These are phyloP conservation scores for Salvia rosmarinus DNA, from an alignment of 257 asterid genomes.

Conservation along the genomic window DNA sequence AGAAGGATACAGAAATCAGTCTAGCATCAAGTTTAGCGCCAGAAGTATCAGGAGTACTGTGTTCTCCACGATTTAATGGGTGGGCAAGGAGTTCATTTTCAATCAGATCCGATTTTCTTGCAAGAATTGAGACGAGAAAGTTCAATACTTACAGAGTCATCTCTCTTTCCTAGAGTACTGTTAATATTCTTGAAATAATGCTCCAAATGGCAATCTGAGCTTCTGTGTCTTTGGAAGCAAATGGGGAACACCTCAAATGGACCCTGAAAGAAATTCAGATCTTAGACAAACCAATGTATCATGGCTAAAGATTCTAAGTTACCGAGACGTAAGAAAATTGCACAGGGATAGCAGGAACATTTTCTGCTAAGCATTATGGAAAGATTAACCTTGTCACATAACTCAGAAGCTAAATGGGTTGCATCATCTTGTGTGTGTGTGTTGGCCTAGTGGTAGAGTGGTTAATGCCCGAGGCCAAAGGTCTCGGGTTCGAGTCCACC, in stretches of 20 bases:
- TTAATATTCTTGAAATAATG: constrained; percentile 60
- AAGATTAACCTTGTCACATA: constrained; percentile 63
- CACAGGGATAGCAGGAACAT: constrained; percentile 17
- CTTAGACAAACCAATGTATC: constrained; percentile 50
- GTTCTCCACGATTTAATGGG: constrained; percentile 47
- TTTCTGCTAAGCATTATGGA: constrained; percentile 14
- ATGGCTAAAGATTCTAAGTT: neutral
- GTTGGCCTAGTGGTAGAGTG: too few species aligned
- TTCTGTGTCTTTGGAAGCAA: constrained; percentile 66
- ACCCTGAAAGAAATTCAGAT: constrained; percentile 69
- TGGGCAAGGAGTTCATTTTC: constrained; percentile 65
- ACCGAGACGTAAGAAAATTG: constrained; percentile 9
- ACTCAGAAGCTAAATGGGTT: constrained; percentile 53
- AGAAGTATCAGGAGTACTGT: constrained; percentile 32
- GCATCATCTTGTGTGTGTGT: too few species aligned
- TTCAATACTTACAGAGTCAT: constrained; percentile 48
- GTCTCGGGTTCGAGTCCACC: too few species aligned
- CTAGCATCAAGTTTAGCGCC: constrained; percentile 42
- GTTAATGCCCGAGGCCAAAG: too few species aligned
- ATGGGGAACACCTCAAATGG: constrained; percentile 67
- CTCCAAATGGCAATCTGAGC: constrained; percentile 87
- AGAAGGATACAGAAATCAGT: constrained; percentile 71
- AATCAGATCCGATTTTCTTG: constrained; percentile 58
- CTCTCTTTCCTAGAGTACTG: constrained; percentile 46
- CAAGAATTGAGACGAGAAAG: constrained; percentile 58